phyloP scores from a whole-genome alignment of 2,329 filamentous ascomycete species.

The Pseudohalonectria lignicola region DNA sequence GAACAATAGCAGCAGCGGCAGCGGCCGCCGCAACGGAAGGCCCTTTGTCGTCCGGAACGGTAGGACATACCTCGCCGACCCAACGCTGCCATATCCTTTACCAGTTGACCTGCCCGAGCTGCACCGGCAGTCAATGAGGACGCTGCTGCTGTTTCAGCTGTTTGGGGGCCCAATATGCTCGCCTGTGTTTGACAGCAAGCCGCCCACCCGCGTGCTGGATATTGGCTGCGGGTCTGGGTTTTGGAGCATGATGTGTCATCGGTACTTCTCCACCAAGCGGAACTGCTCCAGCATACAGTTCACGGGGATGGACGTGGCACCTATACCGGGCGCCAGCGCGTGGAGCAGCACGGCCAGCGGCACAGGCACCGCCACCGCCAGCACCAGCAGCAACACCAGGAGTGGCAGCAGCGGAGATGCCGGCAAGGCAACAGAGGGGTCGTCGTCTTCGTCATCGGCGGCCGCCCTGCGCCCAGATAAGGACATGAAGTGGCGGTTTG shows the following conservation, averaged over 20 bases:
- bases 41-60: conserved; percentile 67
- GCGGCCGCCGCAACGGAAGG: conserved; percentile 20
- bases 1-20: no score
- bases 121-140: conserved; percentile 77
- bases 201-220: conserved; percentile 71
- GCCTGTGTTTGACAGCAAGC: conserved; percentile 50
- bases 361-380: conserved; percentile 6
- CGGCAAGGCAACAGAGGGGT: neutral
- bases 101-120: conserved; percentile 81
- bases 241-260: conserved; percentile 83
- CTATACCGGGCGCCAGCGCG: conserved; percentile 20
- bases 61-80: conserved; percentile 71
- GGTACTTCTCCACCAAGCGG: conserved; percentile 54
- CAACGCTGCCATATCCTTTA: conserved; percentile 64
- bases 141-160: conserved; percentile 68
- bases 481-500: conserved; percentile 79
- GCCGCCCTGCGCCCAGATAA: conserved; percentile 31
- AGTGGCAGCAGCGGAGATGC: neutral
- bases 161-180: conserved; percentile 74
- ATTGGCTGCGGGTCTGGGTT: conserved; percentile 80
- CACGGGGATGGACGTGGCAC: conserved; percentile 72
- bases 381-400: conserved; percentile 1
- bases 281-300: conserved; percentile 65
- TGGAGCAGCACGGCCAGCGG: conserved; percentile 6
- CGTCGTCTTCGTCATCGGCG: conserved; percentile 3